Evolutionary conservation across 768 basidiomycete species (phyloP).

Genomic region (Pulveroboletus ravenelii): DNA sequence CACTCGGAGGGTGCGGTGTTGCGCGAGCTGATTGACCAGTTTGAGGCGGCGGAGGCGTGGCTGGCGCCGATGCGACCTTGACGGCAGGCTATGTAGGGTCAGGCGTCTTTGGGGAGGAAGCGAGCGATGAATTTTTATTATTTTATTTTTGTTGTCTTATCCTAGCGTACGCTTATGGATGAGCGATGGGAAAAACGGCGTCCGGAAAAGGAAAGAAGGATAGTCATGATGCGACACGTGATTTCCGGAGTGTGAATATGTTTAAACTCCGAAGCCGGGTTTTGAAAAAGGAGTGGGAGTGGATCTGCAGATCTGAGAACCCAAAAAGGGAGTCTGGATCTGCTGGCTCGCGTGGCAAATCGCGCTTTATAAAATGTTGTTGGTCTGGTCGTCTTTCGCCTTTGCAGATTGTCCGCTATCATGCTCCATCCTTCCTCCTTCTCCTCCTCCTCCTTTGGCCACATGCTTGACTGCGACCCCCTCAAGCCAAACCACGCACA

Average conservation of each 20-base stretch:
- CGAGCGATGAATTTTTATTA: background rate
- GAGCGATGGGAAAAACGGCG: conserved; percentile 14
- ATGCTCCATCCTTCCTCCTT: conserved; percentile 28
- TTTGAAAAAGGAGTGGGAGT: background rate
- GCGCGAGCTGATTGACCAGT: conserved; percentile 88
- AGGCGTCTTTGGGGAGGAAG: background rate
- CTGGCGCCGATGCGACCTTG: conserved; percentile 86
- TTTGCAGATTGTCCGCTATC: too few relatives aligned
- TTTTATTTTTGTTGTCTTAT: too few relatives aligned
- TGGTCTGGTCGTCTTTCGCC: too few relatives aligned
- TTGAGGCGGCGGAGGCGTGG: conserved; percentile 94
- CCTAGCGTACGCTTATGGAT: too few relatives aligned
- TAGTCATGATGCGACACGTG: conserved; percentile 12
- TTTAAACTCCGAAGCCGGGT: background rate
- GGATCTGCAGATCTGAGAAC: conserved; percentile 24
- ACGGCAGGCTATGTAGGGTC: conserved; percentile 24
- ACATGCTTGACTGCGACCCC: conserved; percentile 24
- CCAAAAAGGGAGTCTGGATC: conserved; percentile 2
- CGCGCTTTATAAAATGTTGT: conserved; percentile 22
- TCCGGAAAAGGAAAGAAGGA: conserved; percentile 16
- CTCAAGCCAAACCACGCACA: conserved; percentile 37
- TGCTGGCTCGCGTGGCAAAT: conserved; percentile 28
- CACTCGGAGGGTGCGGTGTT: conserved; percentile 77
- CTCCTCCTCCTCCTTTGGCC: conserved; percentile 20
- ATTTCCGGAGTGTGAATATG: conserved; percentile 1